Evolutionary conservation across 352 stramenopile genomes (phyloP).

Genomic region (Globisporangium heterothallicum): DNA sequence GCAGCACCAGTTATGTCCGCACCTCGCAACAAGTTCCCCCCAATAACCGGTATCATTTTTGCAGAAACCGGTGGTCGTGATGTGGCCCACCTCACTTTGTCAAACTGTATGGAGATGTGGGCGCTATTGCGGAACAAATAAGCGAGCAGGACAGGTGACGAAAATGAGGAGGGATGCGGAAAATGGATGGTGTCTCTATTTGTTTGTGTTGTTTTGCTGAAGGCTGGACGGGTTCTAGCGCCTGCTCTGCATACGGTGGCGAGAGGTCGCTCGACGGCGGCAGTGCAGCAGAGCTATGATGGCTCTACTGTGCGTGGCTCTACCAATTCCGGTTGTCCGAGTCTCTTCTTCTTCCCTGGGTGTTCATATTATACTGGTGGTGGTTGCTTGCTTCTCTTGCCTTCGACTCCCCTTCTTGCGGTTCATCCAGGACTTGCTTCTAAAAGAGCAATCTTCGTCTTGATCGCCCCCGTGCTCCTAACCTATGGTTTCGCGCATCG

Average conservation of each 20-base stretch:
- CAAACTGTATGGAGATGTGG: too few species aligned
- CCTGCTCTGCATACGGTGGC: background rate
- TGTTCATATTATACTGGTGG: conserved; percentile 8
- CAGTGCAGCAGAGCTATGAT: background rate
- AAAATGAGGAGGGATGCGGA: too few species aligned
- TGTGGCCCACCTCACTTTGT: too few species aligned
- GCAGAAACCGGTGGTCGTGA: background rate
- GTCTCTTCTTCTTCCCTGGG: background rate
- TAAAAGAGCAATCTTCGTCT: conserved; percentile 37
- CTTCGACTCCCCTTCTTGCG: background rate
- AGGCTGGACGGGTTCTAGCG: too few species aligned
- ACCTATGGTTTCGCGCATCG: conserved; percentile 1
- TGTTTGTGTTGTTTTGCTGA: too few species aligned
- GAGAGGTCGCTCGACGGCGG: background rate
- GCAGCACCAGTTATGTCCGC: background rate
- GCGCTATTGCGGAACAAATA: too few species aligned
- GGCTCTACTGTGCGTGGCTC: background rate
- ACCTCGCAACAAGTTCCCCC: background rate
- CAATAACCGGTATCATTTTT: background rate
- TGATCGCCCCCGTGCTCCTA: conserved; percentile 19
- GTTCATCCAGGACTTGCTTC: conserved; percentile 2
- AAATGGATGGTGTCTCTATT: too few species aligned
- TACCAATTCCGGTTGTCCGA: background rate
- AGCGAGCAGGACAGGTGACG: too few species aligned
- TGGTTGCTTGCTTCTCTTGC: background rate